These are phyloP conservation scores for Pseudogymnoascus pannorum DNA, from an alignment of 2,329 filamentous ascomycete genomes.

Conservation along the genomic window DNA sequence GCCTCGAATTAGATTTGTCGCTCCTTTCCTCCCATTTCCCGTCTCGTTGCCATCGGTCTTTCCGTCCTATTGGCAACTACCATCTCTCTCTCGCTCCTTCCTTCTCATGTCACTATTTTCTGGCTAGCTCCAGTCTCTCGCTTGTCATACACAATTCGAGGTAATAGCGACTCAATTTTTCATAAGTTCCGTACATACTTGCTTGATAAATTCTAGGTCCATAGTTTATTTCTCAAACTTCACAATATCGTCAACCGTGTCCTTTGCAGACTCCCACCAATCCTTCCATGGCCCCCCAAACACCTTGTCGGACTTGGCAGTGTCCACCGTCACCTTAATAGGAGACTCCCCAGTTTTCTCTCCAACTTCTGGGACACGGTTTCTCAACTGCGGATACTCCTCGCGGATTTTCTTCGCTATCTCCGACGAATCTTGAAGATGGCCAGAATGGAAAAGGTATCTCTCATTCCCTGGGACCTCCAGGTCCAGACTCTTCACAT, in stretches of 20 bases:
- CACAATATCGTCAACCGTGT: slow-evolving; percentile 9
- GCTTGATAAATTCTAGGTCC: too few species aligned
- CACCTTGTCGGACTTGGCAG: slow-evolving; percentile 11
- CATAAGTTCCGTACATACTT: too few species aligned
- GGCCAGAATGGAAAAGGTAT: slow-evolving; percentile 3
- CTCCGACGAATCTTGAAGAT: slow-evolving; percentile 18
- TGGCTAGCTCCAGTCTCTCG: too few species aligned
- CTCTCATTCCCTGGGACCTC: slow-evolving; percentile 6
- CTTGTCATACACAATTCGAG: too few species aligned
- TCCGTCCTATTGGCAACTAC: too few species aligned
- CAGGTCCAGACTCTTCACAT: slow-evolving; percentile 3
- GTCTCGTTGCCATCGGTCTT: too few species aligned
- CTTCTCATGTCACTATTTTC: too few species aligned
- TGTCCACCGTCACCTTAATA: slow-evolving; percentile 17
- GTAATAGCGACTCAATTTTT: too few species aligned
- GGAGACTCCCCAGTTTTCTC: slow-evolving; percentile 22
- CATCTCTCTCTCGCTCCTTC: too few species aligned
- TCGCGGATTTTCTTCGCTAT: slow-evolving; percentile 46
- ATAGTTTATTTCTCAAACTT: neutral
- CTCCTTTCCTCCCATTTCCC: too few species aligned
- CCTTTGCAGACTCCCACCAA: slow-evolving; percentile 9
- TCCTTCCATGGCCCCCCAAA: slow-evolving; percentile 7
- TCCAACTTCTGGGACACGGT: slow-evolving; percentile 34
- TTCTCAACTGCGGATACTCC: slow-evolving; percentile 43
- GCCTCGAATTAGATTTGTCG: too few species aligned